These are phyloP conservation scores for Lotus japonicus DNA, from an alignment of 306 rosid species.

Conservation along the genomic window DNA sequence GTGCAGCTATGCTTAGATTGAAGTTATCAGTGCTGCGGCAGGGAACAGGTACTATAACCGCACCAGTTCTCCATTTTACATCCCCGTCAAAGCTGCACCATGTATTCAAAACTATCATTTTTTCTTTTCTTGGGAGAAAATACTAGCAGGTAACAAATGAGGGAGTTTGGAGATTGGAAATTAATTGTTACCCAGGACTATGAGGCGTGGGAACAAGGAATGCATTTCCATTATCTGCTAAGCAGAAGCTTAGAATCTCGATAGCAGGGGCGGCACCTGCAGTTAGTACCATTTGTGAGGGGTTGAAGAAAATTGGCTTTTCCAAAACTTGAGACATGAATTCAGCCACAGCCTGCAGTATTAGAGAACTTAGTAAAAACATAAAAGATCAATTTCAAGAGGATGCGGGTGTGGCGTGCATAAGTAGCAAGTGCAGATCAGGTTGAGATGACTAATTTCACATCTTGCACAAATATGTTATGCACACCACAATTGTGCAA, in stretches of 20 bases:
- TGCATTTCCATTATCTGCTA: conserved; percentile 81
- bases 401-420: too few relatives aligned
- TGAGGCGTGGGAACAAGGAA: conserved; percentile 94
- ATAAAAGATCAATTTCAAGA: too few relatives aligned
- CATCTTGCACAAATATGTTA: neutral
- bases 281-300: conserved; percentile 62
- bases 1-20: conserved; percentile 44
- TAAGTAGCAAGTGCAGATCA: too few relatives aligned
- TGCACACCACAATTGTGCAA: neutral
- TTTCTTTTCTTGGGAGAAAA: conserved; percentile 1
- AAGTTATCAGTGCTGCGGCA: conserved; percentile 83
- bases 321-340: conserved; percentile 77
- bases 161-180: conserved; percentile 13
- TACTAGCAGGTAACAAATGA: neutral
- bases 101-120: conserved; percentile 28
- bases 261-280: conserved; percentile 72
- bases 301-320: conserved; percentile 57
- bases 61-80: conserved; percentile 73
- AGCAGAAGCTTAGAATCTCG: conserved; percentile 86
- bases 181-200: conserved; percentile 58
- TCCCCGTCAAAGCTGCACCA: conserved; percentile 71
- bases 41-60: conserved; percentile 68
- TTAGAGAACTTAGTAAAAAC: too few relatives aligned
- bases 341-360: conserved; percentile 71
- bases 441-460: neutral